Conservation (phyloP, 345 rosid species). For the Acer yangbiense region DNA sequence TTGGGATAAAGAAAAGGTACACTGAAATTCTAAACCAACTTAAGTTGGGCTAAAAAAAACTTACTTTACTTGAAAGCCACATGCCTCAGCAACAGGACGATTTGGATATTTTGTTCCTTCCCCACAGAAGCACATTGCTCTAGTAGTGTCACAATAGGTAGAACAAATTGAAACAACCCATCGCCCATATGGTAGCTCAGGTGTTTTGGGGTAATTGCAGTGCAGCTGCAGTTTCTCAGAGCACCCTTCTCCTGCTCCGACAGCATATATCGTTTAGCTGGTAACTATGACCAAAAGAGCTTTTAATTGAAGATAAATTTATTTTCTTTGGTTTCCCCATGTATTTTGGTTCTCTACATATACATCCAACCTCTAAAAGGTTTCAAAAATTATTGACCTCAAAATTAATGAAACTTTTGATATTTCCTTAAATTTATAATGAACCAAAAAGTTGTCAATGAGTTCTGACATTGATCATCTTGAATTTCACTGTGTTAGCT, state of each 20-base stretch:
- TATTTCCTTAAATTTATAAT: background rate
- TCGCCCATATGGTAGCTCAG: constrained; percentile 76
- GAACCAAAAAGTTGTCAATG: constrained; percentile 8
- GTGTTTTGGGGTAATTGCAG: constrained; percentile 73
- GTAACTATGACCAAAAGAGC: constrained; percentile 3
- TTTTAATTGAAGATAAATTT: background rate
- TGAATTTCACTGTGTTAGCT: background rate
- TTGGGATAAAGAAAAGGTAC: background rate
- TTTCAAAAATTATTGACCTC: background rate
- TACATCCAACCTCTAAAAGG: background rate
- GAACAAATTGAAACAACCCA: constrained; percentile 95
- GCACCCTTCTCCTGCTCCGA: constrained; percentile 75
- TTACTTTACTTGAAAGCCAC: constrained; percentile 83
- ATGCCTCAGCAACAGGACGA: constrained; percentile 87
- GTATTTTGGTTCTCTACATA: background rate
- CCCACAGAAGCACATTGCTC: constrained; percentile 98
- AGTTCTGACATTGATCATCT: background rate
- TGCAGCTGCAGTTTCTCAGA: constrained; percentile 58
- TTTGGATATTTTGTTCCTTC: constrained; percentile 95
- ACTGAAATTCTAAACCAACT: constrained; percentile 1
- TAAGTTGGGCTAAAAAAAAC: constrained; percentile 24
- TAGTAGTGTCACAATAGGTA: constrained; percentile 79
- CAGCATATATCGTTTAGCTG: constrained; percentile 17
- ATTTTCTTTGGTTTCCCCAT: constrained; percentile 8
- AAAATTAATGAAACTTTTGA: constrained; percentile 5